Evolutionary conservation across 1,284 basidiomycete species (phyloP).

Genomic region (Sutorius eximius): DNA sequence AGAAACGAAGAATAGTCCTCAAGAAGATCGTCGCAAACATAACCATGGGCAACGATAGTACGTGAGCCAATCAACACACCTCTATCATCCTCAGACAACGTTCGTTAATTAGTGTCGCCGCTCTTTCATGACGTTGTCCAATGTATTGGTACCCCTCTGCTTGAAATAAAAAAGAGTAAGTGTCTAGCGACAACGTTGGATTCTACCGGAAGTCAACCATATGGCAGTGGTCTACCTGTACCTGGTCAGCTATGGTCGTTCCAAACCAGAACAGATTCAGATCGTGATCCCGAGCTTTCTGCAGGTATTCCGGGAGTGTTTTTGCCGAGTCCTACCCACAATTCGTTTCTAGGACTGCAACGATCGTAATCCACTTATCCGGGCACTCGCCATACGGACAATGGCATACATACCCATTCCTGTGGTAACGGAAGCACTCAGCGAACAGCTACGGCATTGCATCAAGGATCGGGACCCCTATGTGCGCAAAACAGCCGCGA

Average conservation of each 20-base stretch:
- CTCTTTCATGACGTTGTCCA: constrained; percentile 89
- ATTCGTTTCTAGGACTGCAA: constrained; percentile 71
- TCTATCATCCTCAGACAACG: constrained; percentile 15
- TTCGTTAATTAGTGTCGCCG: constrained; percentile 74
- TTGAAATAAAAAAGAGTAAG: constrained; percentile 99
- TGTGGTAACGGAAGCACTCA: constrained; percentile 74
- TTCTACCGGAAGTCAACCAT: constrained; percentile 2
- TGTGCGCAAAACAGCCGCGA: constrained; percentile 95
- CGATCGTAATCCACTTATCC: constrained; percentile 89
- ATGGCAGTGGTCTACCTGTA: constrained; percentile 87
- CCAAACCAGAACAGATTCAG: constrained; percentile 86
- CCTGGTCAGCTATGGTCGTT: constrained; percentile 88
- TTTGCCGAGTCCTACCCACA: background rate
- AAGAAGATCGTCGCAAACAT: constrained; percentile 97
- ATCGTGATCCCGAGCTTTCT: constrained; percentile 87
- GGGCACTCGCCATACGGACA: constrained; percentile 90
- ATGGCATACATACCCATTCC: constrained; percentile 95
- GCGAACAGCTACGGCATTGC: constrained; percentile 84
- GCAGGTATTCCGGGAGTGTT: constrained; percentile 52
- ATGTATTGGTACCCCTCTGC: constrained; percentile 82
- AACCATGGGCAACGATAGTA: constrained; percentile 94
- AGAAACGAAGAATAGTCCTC: constrained; percentile 85
- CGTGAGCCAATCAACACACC: constrained; percentile 38
- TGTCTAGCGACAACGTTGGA: constrained; percentile 2
- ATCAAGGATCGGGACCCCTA: constrained; percentile 91